phyloP scores from a whole-genome alignment of 2,329 filamentous ascomycete species.

The Aspergillus jensenii region DNA sequence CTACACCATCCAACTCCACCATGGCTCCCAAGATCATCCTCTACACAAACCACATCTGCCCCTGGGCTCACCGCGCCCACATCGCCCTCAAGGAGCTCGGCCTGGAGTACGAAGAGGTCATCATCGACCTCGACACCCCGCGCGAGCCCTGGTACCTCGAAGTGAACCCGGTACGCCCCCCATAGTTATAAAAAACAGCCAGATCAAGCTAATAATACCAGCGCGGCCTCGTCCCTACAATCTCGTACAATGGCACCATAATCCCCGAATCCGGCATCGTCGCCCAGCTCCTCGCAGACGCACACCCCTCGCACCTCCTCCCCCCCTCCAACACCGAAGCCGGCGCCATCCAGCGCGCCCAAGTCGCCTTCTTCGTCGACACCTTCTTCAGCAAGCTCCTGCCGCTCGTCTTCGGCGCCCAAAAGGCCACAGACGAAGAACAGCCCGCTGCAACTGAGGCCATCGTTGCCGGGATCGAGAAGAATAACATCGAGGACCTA shows the following conservation, averaged over 20 bases:
- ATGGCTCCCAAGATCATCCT: slow-evolving; percentile 57
- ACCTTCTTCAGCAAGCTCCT: slow-evolving; percentile 65
- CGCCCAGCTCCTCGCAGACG: slow-evolving; percentile 69
- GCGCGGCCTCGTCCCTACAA: slow-evolving; percentile 71
- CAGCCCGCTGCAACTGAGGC: slow-evolving; percentile 50
- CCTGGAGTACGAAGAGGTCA: slow-evolving; percentile 67
- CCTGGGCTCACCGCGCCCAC: slow-evolving; percentile 74
- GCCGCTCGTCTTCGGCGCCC: slow-evolving; percentile 45
- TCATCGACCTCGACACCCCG: slow-evolving; percentile 69
- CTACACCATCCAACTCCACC: not conserved
- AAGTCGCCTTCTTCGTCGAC: slow-evolving; percentile 71
- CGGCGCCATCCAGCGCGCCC: slow-evolving; percentile 62
- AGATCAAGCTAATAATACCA: slow-evolving; percentile 20
- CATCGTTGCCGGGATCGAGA: slow-evolving; percentile 58
- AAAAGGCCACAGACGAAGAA: slow-evolving; percentile 54
- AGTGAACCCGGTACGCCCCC: slow-evolving; percentile 62
- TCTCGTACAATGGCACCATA: slow-evolving; percentile 68
- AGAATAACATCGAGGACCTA: slow-evolving; percentile 75
- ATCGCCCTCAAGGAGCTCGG: slow-evolving; percentile 68
- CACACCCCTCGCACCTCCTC: slow-evolving; percentile 66
- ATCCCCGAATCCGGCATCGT: slow-evolving; percentile 74
- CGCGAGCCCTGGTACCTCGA: slow-evolving; percentile 72
- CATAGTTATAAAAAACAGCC: not conserved
- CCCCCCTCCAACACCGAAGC: slow-evolving; percentile 54
- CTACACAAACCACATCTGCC: slow-evolving; percentile 70